Base-by-base conservation (phyloP, 2,329 filamentous ascomycete genomes). In the Talaromyces funiculosus region DNA sequence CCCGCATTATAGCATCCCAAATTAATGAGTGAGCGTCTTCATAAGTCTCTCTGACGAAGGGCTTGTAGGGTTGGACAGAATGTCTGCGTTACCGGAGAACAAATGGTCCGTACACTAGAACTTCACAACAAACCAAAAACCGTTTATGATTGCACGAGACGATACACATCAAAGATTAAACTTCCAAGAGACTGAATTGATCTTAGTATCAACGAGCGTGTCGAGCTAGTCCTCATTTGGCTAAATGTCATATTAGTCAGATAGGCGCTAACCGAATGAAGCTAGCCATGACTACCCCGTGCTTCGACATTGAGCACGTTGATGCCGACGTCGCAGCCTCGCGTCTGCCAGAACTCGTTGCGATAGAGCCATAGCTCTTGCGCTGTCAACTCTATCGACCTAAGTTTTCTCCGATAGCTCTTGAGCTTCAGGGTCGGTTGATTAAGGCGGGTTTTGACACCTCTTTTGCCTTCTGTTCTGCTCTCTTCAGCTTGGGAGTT, bases 261-360 rank as follows among this genome's bases (percentile, higher is more conserved):
- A 49, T 14, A 3, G 0, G 4, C 12, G 16, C 43, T 58, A 51
- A 31, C 56, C 43, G 0, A 24, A 29, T 22, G 1, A 5, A 43
- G 60, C 12, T 62, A 62, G 60, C 35, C 26, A 16, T 20, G 16
- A 35, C 16, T 59, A 51, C 45, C 55, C 60, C 55, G 55, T 54
- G 60, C 60, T 61, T 61, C 60, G 55, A 58, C 47, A 42, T 53
- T 33, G 33, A 57, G 55, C 54, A 61, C 55, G 60, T 54, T 57
- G 54, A 57, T 56, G 53, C 53, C 53, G 51, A 57, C 59, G 43
- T 58, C 47, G 60, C 37, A 47, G 55, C 18, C 40, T 58, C 60
- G 60, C 47, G 60, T 61, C 57, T 47, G n/a, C 20, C n/a, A 53
- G 29, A 22, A 29, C 49, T 49, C 22, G 37, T 53, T 60, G 61